phyloP scores from a whole-genome alignment of 129 eudicot species.

The Arctium lappa region DNA sequence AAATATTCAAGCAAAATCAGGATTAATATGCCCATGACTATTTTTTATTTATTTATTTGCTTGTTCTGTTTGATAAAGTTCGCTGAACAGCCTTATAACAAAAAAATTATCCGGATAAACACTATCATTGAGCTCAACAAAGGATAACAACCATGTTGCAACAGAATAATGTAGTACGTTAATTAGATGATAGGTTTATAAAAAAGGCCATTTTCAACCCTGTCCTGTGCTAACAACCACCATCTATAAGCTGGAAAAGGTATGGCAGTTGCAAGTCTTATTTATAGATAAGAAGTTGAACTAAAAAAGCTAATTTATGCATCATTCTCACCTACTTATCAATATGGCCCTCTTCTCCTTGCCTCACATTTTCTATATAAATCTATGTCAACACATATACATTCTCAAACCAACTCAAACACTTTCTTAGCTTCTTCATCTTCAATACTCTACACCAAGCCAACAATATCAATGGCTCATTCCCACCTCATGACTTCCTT shows the following conservation, averaged over 20 bases:
- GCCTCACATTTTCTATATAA: constrained; percentile 2
- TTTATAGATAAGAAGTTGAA: constrained; percentile 12
- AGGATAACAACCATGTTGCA: too few species aligned
- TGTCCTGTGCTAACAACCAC: neutral
- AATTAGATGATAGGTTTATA: neutral
- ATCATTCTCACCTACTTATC: constrained; percentile 2
- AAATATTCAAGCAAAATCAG: too few species aligned
- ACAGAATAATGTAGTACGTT: neutral
- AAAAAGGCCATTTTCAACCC: neutral
- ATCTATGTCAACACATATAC: neutral
- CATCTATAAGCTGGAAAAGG: neutral
- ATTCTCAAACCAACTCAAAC: constrained; percentile 2
- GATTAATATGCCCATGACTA: too few species aligned
- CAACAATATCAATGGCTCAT: constrained; percentile 20
- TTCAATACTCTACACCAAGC: neutral
- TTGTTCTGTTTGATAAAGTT: too few species aligned
- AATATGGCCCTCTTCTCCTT: neutral
- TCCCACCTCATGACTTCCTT: neutral
- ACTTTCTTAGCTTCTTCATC: neutral
- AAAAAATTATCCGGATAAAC: too few species aligned
- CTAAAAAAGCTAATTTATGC: neutral
- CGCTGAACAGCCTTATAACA: too few species aligned
- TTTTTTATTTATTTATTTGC: too few species aligned
- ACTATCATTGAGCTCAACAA: too few species aligned
- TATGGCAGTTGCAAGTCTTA: neutral